Conservation (phyloP, 768 basidiomycete genomes). For the Naganishia vaughanmartiniae region DNA sequence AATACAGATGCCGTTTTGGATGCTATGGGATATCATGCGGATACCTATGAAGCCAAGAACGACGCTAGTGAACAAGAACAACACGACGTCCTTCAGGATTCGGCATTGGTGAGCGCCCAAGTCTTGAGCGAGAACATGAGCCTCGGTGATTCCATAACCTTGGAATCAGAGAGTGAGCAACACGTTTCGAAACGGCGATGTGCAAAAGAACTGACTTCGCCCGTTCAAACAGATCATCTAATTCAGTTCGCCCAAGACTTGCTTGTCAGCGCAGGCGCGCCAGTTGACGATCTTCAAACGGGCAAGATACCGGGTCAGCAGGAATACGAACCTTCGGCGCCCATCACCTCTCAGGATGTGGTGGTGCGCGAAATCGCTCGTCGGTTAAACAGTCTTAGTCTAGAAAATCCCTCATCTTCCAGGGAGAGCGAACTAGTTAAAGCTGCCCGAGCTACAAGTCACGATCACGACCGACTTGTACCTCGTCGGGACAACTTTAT, state of each 20-base stretch:
- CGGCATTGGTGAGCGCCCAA: conserved; percentile 8
- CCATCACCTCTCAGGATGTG: conserved; percentile 1
- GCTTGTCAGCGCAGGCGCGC: conserved; percentile 27
- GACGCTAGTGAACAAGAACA: not conserved
- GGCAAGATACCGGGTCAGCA: not conserved
- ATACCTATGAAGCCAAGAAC: not conserved
- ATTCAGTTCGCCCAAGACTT: conserved; percentile 32
- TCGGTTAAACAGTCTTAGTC: conserved; percentile 15
- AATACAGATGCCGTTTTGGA: conserved; percentile 72
- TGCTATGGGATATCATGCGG: conserved; percentile 66
- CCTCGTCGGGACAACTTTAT: conserved; percentile 6
- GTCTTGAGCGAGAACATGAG: conserved; percentile 22
- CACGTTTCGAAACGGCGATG: too few relatives aligned
- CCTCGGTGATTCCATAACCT: conserved; percentile 18
- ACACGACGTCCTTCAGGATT: not conserved
- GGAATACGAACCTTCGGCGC: not conserved
- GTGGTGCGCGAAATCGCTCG: conserved; percentile 29
- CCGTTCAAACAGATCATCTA: not conserved
- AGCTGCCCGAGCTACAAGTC: not conserved
- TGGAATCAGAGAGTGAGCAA: conserved; percentile 17
- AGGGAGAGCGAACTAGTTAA: not conserved
- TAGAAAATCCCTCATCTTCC: not conserved
- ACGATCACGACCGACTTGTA: not conserved
- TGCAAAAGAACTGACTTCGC: too few relatives aligned
- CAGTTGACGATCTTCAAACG: conserved; percentile 1